Evolutionary conservation across 2,329 filamentous ascomycete genomes (phyloP).

Genomic region (Bipolaris oryzae): DNA sequence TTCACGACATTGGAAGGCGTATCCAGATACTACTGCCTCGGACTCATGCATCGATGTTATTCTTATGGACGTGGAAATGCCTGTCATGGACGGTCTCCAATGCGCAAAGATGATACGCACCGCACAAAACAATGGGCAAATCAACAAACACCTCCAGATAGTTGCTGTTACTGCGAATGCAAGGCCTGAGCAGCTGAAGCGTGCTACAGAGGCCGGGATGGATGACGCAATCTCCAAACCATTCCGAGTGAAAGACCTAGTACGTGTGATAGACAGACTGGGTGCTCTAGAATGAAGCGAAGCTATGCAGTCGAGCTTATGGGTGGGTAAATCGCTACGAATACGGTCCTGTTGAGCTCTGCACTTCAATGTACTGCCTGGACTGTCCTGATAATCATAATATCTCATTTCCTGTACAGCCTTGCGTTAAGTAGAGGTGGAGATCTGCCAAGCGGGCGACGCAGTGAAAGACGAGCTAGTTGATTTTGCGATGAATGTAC

Average conservation of each 20-base stretch:
- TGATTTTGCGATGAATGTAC: neutral
- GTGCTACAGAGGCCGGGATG: constrained; percentile 8
- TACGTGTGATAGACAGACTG: constrained; percentile 4
- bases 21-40: neutral
- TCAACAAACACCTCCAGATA: constrained; percentile 25
- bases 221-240: constrained; percentile 9
- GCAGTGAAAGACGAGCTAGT: neutral
- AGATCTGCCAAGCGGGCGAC: no score
- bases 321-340: neutral
- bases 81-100: constrained; percentile 37
- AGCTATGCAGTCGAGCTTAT: neutral
- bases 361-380: neutral
- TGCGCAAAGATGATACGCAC: constrained; percentile 25
- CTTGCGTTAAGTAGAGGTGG: neutral
- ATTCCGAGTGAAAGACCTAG: constrained; percentile 1
- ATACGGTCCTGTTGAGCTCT: neutral
- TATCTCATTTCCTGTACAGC: neutral
- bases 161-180: constrained; percentile 39
- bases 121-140: constrained; percentile 16
- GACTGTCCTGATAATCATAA: neutral
- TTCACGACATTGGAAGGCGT: constrained; percentile 1
- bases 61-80: constrained; percentile 41
- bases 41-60: constrained; percentile 15
- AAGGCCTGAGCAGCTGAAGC: constrained; percentile 30
- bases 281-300: neutral